phyloP scores from a whole-genome alignment of 768 basidiomycete species.

The Pleurotus giganteus region DNA sequence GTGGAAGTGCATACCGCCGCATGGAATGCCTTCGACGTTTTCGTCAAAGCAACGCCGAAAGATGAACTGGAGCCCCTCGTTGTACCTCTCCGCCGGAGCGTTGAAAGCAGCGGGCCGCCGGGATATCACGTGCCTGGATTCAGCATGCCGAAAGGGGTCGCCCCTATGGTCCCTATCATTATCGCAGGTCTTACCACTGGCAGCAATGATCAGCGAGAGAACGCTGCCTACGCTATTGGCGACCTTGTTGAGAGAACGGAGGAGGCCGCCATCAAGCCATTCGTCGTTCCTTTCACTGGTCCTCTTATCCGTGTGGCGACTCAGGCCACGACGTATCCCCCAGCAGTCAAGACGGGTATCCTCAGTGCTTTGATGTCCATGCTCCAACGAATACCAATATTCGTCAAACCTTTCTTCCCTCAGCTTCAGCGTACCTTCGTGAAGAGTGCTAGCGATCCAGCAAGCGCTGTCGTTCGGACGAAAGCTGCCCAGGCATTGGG shows the following conservation, averaged over 20 bases:
- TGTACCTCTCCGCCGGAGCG: slow-evolving; percentile 81
- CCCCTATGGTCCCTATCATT: slow-evolving; percentile 82
- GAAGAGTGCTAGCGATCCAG: slow-evolving; percentile 82
- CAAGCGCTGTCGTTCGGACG: slow-evolving; percentile 74
- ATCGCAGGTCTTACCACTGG: slow-evolving; percentile 93
- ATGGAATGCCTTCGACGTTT: slow-evolving; percentile 77
- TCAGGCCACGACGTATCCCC: slow-evolving; percentile 85
- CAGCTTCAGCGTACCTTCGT: slow-evolving; percentile 96
- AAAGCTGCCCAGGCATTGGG: slow-evolving; percentile 86
- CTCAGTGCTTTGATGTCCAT: slow-evolving; percentile 82
- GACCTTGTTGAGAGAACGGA: slow-evolving; percentile 89
- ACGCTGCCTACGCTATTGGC: slow-evolving; percentile 95
- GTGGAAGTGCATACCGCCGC: slow-evolving; percentile 79
- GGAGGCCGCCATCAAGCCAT: slow-evolving; percentile 85
- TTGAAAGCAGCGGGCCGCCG: slow-evolving; percentile 81
- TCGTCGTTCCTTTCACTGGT: slow-evolving; percentile 93
- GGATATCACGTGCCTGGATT: slow-evolving; percentile 84
- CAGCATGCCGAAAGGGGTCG: slow-evolving; percentile 77
- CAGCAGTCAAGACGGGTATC: slow-evolving; percentile 91
- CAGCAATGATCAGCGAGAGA: slow-evolving; percentile 92
- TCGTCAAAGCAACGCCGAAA: slow-evolving; percentile 89
- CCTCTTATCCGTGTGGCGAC: slow-evolving; percentile 95
- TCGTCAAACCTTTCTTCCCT: slow-evolving; percentile 98
- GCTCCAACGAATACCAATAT: slow-evolving; percentile 80
- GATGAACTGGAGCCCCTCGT: slow-evolving; percentile 91